phyloP scores from a whole-genome alignment of 2,329 filamentous ascomycete species.

The Podosphaera fusca region DNA sequence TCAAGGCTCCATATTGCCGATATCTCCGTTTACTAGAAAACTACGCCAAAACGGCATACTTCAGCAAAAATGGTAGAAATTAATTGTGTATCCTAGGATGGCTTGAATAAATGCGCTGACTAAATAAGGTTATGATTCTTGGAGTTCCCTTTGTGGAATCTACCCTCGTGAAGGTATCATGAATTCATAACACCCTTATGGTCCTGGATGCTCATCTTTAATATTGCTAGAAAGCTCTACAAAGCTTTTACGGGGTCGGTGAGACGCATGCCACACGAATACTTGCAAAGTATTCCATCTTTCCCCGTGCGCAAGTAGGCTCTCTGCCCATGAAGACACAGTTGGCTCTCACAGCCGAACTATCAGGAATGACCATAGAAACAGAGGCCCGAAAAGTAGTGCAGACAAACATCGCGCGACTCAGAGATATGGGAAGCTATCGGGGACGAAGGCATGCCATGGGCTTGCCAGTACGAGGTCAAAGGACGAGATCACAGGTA shows the following conservation, averaged over 20 bases:
- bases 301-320: slow-evolving; percentile 59
- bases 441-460: slow-evolving; percentile 80
- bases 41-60: too few relatives aligned
- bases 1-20: too few relatives aligned
- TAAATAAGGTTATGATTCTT: neutral
- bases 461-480: slow-evolving; percentile 73
- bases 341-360: slow-evolving; percentile 59
- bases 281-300: slow-evolving; percentile 74
- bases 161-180: neutral
- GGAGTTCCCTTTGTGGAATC: neutral
- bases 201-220: too few relatives aligned
- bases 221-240: slow-evolving; percentile 37
- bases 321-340: slow-evolving; percentile 53
- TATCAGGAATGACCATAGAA: slow-evolving; percentile 84
- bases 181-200: too few relatives aligned
- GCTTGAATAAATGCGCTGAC: neutral
- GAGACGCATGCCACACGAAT: slow-evolving; percentile 45
- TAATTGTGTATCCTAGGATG: too few relatives aligned
- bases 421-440: slow-evolving; percentile 82
- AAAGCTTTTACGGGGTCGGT: slow-evolving; percentile 72
- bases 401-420: slow-evolving; percentile 60
- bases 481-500: slow-evolving; percentile 62
- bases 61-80: too few relatives aligned
- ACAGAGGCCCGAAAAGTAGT: slow-evolving; percentile 61
- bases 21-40: too few relatives aligned